phyloP scores from a whole-genome alignment of 108 stramenopile species.

The Cyclotella atomus region DNA sequence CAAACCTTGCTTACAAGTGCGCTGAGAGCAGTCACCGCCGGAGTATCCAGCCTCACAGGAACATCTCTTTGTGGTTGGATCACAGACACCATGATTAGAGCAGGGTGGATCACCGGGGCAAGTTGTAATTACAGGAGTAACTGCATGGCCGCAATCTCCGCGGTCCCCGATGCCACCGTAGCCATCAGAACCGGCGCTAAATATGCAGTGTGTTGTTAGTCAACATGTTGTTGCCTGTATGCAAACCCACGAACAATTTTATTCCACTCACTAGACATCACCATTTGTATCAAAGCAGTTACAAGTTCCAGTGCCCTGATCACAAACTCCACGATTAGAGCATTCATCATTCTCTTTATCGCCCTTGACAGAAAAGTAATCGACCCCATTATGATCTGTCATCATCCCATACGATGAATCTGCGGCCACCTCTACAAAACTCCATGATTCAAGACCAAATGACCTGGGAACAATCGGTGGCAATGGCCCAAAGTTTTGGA shows the following conservation, averaged over 20 bases:
- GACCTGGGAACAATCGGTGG: constrained; percentile 50
- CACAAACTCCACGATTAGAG: constrained; percentile 68
- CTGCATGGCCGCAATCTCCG: constrained; percentile 63
- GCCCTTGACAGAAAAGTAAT: constrained; percentile 45
- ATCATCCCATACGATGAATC: constrained; percentile 40
- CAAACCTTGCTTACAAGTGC: constrained; percentile 35
- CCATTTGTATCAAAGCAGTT: constrained; percentile 50
- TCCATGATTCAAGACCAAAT: constrained; percentile 35
- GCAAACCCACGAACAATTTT: too few species aligned
- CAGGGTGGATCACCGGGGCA: constrained; percentile 54
- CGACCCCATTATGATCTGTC: constrained; percentile 33
- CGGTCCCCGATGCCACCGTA: constrained; percentile 58
- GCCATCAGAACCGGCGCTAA: constrained; percentile 71
- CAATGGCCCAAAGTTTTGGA: constrained; percentile 65
- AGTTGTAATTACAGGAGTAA: constrained; percentile 25
- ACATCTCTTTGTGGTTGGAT: constrained; percentile 58
- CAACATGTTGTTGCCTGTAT: too few species aligned
- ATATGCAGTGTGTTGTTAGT: too few species aligned
- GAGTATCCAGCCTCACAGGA: constrained; percentile 66
- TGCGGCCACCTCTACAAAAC: constrained; percentile 37
- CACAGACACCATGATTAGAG: constrained; percentile 59
- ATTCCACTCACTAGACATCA: too few species aligned
- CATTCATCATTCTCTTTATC: constrained; percentile 72
- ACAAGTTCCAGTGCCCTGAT: constrained; percentile 57
- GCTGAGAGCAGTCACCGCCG: constrained; percentile 73